Base-by-base conservation (phyloP, 192 early-diverging fungal species). In the Nowakowskiella sp. region DNA sequence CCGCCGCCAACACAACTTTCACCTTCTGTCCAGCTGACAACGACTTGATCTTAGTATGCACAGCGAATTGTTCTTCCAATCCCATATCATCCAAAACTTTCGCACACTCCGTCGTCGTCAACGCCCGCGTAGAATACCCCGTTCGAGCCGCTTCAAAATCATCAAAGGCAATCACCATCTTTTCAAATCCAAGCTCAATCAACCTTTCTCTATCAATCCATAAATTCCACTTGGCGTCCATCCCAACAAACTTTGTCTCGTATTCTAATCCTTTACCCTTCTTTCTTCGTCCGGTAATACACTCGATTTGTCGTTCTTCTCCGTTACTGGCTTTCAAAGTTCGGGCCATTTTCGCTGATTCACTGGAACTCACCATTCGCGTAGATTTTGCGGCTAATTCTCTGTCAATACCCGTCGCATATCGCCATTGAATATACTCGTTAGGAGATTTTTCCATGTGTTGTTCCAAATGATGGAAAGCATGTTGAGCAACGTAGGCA, bases 11-110 rank as follows among this genome's bases (percentile, higher is more conserved):
- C 24, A 90, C 88, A 33, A 88, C 85, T 74, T 90, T 90, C 51
- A 90, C 86, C 60, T 87, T 90, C 68, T 87, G 88, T 47, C 87
- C 87, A 31, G 84, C 87, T 39, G 84, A 86, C n/a, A 89, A 72
- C 44, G 80, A 78, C 53, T 74, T 70, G 48, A 89, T 87, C 60
- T 80, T 75, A 58, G 77, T 77, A 66, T 87, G 85, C 45, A 84
- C 78, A 29, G 79, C 82, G 66, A 89, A 86, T 57, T 89, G 83
- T 25, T 84, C 66, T 49, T 81, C 77, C 52, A 89, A 70, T 61
- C 87, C 87, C 49, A 86, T 74, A 64, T 89, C 87, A 22, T 62
- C 67, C 50, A 86, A 68, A 57, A 87, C 85, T 39, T 78, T 69
- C 59, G 85, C 82, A 51, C 87, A 82, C 31, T 67, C 67, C 34